Evolutionary conservation across 108 stramenopile species (phyloP), one percentile per base, ranked within the genome.

Genomic region (Pseudonitzschia multistriata): DNA sequence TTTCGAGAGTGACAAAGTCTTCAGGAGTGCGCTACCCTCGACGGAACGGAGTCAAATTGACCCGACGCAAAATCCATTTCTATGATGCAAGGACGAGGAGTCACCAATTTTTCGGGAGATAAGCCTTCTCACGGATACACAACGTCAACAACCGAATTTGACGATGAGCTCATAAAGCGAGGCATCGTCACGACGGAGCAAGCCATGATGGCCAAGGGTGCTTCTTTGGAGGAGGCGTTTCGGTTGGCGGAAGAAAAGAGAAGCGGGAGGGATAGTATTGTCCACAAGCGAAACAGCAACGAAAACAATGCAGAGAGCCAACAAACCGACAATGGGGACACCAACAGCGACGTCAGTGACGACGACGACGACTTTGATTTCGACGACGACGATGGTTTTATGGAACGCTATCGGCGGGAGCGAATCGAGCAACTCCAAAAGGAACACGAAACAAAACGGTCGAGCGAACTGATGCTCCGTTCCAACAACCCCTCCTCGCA

Each of bases 171-270:
- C 29, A 80, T 94, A 15, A 68, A 76, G 61, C 72, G 81, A 36
- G 77, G 72, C 31, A 80, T 94, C 71, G 71, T 89, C 36, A 85
- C 87, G 3, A 74, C 70, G 31, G 82, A 89, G 67, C 88, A 94
- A 74, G 85, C 79, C 45, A 78, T 89, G 74, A 66, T 86, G 67
- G 88, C 85, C 73, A 92, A 92, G 73, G 91, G 91, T 30, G 87
- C 87, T 28, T 81, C 85, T 3, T 53, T 67, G 35, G 65, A 66
- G 37, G 83, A 86, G 74, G 89, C 89, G 8, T 59, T 57, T 39
- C 66, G 81, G 49, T 71, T 90, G 24, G 53, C 71, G 29, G 73
- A 74, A 27, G 52, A 72, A 42, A 33, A n/a, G 29, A 74, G 62
- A 15, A 64, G 72, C 11, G 57, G 15, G 49, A 1, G 42, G 15